These are phyloP conservation scores for Backusella macrospora DNA, from an alignment of 192 early-diverging fungal genomes.

Conservation along the genomic window DNA sequence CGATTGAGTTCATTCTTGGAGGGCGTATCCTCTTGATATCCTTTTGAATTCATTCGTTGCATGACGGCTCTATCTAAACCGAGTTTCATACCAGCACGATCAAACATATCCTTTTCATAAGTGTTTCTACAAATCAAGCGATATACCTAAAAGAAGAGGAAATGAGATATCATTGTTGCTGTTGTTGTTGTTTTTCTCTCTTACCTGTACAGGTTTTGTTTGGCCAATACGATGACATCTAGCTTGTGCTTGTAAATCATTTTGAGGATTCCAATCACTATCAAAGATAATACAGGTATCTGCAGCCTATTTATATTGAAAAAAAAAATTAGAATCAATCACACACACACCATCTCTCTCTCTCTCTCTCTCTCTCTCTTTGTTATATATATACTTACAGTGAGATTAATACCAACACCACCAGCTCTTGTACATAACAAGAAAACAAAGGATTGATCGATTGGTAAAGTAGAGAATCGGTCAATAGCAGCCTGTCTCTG, in stretches of 20 bases:
- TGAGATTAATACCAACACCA: constrained; percentile 89
- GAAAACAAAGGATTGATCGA: constrained; percentile 81
- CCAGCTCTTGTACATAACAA: constrained; percentile 86
- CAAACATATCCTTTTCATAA: constrained; percentile 91
- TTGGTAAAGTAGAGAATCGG: constrained; percentile 69
- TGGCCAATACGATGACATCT: constrained; percentile 89
- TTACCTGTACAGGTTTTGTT: constrained; percentile 76
- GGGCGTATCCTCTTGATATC: constrained; percentile 36
- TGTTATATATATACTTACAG: constrained; percentile 28
- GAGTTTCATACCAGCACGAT: constrained; percentile 84
- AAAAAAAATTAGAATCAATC: neutral
- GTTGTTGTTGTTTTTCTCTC: neutral
- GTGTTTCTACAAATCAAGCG: constrained; percentile 86
- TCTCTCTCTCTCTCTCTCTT: neutral
- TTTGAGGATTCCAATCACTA: constrained; percentile 89
- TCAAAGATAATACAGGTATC: constrained; percentile 91
- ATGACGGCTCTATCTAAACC: constrained; percentile 80
- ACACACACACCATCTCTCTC: too few species aligned
- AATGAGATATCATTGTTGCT: neutral
- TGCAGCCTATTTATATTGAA: constrained; percentile 51
- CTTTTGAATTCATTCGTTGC: constrained; percentile 49
- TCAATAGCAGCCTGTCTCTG: constrained; percentile 86
- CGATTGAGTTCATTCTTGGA: constrained; percentile 65
- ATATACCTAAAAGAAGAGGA: constrained; percentile 39
- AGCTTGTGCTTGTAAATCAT: constrained; percentile 85